Conservation (phyloP, 495 filamentous ascomycete genomes). For the Lasiosphaeriaceae sp. region DNA sequence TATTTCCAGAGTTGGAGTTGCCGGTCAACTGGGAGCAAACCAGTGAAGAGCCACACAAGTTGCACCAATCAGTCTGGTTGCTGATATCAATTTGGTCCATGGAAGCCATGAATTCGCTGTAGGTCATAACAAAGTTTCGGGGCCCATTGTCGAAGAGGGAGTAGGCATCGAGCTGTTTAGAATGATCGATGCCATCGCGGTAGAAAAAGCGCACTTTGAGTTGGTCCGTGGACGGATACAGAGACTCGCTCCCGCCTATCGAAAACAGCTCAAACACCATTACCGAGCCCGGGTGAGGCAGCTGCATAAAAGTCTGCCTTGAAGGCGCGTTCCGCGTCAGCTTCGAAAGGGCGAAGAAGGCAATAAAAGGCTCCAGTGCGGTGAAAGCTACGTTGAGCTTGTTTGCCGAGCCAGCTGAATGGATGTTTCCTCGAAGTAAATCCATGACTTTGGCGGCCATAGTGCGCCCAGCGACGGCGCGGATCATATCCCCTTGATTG, state of each 20-base stretch:
- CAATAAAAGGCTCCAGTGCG: slow-evolving; percentile 39
- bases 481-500: slow-evolving; percentile 32
- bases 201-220: slow-evolving; percentile 41
- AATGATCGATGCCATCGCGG: slow-evolving; percentile 28
- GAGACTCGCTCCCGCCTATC: slow-evolving; percentile 17
- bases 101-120: slow-evolving; percentile 19
- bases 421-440: slow-evolving; percentile 29
- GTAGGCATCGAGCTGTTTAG: slow-evolving; percentile 21
- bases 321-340: slow-evolving; percentile 16
- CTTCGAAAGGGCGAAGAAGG: slow-evolving; percentile 36
- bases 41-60: slow-evolving; percentile 21
- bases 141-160: slow-evolving; percentile 29
- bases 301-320: slow-evolving; percentile 19
- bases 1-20: neutral
- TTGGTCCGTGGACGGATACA: slow-evolving; percentile 21
- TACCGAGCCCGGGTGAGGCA: slow-evolving; percentile 36
- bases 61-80: slow-evolving; percentile 29
- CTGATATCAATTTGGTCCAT: slow-evolving; percentile 24
- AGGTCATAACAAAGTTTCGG: slow-evolving; percentile 22
- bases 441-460: slow-evolving; percentile 28
- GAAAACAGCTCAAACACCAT: slow-evolving; percentile 43
- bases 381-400: slow-evolving; percentile 42
- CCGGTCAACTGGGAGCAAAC: slow-evolving; percentile 23
- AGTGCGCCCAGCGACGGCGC: slow-evolving; percentile 38
- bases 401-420: slow-evolving; percentile 18